phyloP scores from a whole-genome alignment of 768 basidiomycete genomes.

The Phylloporus sp. region DNA sequence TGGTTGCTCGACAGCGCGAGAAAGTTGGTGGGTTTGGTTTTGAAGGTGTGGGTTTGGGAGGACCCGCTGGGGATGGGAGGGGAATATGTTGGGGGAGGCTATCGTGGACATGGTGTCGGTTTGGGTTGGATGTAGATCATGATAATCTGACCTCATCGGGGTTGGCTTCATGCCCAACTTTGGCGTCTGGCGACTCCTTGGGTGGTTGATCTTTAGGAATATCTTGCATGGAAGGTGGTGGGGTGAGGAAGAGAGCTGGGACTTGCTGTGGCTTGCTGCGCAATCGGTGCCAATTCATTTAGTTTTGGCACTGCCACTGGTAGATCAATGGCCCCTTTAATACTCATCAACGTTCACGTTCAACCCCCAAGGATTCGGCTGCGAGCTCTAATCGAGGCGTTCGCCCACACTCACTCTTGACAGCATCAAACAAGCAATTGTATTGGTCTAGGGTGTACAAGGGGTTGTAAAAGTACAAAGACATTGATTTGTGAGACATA shows the following conservation, averaged over 20 bases:
- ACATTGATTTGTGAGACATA: no score
- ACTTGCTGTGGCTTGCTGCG: neutral
- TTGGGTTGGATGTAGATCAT: neutral
- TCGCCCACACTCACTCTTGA: no score
- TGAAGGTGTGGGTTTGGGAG: constrained; percentile 7
- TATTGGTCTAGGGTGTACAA: no score
- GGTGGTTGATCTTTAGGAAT: neutral
- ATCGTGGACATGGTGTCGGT: neutral
- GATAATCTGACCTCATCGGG: constrained; percentile 7
- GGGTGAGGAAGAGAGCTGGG: neutral
- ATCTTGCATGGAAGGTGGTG: constrained; percentile 7
- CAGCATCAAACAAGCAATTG: no score
- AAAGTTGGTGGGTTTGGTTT: constrained; percentile 27
- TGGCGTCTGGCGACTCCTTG: neutral
- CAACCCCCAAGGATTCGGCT: no score
- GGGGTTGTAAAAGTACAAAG: no score
- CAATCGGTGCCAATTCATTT: no score
- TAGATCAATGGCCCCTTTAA: no score
- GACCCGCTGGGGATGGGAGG: neutral
- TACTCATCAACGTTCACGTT: no score
- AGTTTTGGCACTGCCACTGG: no score
- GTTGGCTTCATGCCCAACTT: neutral
- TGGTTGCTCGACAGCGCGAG: constrained; percentile 11
- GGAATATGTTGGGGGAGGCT: constrained; percentile 28
- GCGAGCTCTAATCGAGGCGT: no score